Percentiles rank a stretch among this genome's conserved stretches.
Conservation (phyloP, 2,329 filamentous ascomycete genomes). For the Botrytis pseudocinerea region DNA sequence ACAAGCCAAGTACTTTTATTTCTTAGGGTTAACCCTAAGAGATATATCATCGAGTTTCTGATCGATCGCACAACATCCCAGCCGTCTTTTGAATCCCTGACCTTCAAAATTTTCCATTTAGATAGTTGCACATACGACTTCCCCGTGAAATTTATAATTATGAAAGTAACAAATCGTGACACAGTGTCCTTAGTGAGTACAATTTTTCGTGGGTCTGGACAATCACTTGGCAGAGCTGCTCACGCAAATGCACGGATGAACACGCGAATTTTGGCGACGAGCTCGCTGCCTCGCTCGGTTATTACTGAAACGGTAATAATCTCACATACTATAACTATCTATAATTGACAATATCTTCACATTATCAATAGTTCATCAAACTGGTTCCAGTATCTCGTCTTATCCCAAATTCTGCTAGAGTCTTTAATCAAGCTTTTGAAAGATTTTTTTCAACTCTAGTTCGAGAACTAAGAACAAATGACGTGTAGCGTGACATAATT, state of each 20-base stretch:
- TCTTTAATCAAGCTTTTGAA: neutral
- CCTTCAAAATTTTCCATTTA: neutral
- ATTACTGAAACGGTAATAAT: neutral
- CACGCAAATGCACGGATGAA: neutral
- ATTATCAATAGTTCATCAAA: neutral
- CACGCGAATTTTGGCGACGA: neutral
- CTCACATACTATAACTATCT: neutral
- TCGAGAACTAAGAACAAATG: neutral
- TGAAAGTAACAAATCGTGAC: too few relatives aligned
- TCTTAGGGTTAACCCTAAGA: too few relatives aligned
- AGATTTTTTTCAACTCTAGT: neutral
- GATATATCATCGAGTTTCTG: too few relatives aligned
- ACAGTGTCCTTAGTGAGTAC: neutral
- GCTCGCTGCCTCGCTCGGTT: neutral
- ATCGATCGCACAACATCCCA: neutral
- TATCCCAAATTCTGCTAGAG: rapidly evolving
- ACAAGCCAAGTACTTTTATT: neutral
- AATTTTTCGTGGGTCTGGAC: neutral
- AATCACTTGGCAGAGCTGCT: neutral
- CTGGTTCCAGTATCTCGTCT: rapidly evolving
- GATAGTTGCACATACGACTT: neutral
- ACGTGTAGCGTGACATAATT: neutral
- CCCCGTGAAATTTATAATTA: rapidly evolving
- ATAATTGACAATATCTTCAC: neutral
- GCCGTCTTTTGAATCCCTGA: neutral